These are phyloP conservation scores for Malus orientalis DNA, from an alignment of 306 rosid genomes.

Conservation along the genomic window DNA sequence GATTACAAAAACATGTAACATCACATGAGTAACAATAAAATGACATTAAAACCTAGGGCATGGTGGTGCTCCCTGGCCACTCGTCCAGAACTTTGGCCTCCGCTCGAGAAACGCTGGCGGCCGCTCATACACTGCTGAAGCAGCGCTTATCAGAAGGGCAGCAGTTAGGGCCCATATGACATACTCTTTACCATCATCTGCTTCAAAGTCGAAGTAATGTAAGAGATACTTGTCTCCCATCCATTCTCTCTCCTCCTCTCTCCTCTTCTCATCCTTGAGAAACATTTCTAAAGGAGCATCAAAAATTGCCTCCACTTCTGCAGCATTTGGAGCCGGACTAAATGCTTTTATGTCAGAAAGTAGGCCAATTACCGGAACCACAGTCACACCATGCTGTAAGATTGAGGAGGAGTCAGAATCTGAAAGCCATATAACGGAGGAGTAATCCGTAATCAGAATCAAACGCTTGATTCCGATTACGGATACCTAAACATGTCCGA, in stretches of 20 bases:
- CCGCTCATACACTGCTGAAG: slow-evolving; percentile 46
- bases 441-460: no score
- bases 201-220: slow-evolving; percentile 60
- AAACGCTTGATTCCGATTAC: no score
- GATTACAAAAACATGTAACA: background rate
- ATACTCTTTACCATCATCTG: slow-evolving; percentile 31
- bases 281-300: slow-evolving; percentile 86
- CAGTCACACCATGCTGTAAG: slow-evolving; percentile 45
- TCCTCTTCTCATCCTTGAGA: slow-evolving; percentile 82
- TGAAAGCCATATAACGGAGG: no score
- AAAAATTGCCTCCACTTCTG: slow-evolving; percentile 77
- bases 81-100: slow-evolving; percentile 78
- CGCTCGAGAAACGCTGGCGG: slow-evolving; percentile 63
- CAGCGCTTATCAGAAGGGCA: slow-evolving; percentile 57
- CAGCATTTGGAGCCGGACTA: slow-evolving; percentile 47
- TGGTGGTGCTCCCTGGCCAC: slow-evolving; percentile 8
- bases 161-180: slow-evolving; percentile 93
- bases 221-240: slow-evolving; percentile 54
- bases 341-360: slow-evolving; percentile 55
- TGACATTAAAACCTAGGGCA: slow-evolving; percentile 7
- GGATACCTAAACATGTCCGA: background rate
- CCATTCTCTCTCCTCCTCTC: slow-evolving; percentile 65
- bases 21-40: background rate
- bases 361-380: slow-evolving; percentile 77
- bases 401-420: no score